Evolutionary conservation across 2,329 filamentous ascomycete genomes (phyloP), one percentile per base, ranked within the genome.

Genomic region (Colletotrichum incanum): DNA sequence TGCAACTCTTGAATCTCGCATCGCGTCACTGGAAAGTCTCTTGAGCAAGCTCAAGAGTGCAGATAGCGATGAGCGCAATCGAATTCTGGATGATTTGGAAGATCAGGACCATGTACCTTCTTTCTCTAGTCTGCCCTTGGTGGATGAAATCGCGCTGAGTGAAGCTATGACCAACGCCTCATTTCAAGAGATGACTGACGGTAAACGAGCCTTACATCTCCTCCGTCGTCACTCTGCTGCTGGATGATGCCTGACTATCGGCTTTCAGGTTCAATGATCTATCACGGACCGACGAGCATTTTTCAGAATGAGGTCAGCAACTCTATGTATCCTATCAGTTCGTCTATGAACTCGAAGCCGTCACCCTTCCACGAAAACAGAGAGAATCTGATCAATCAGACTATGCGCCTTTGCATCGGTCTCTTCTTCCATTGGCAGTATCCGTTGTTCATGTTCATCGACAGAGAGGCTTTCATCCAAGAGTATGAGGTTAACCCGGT

Each of bases 21-120:
- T 79, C 2, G 78, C 76, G 12, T 75, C 74, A 5, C 75, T 79
- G 5, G 77, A 79, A 26, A 55, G 70, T 5, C 66, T 75, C 31
- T 52, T 76, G 7, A 64, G 45, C 9, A 49, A 61, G 60, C 74
- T 85, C 81, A 37, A 85, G 75, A 66, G 83, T 76, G 47, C 82
- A 77, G 26, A 76, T 74, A 8, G 74, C 55, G 34, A 75, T 67
- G 43, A 74, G 75, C 31, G 78, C 76, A 49, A 84, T 67, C 28
- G 79, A 76, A 7, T 77, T 76, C 39, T 79, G 75, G 34, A 80
- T 81, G 62, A 83, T 73, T 43, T 79, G 73, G 50, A 79, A 76
- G 59, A 83, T 75, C 41, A 83, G 75, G 50, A 84, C 37, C 59
- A 70, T 20, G 54, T 70, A 1, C 67, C 61, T 16, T 70, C 67